Evolutionary conservation across 2,329 filamentous ascomycete genomes (phyloP).

Genomic region (Fusarium haematococcum): DNA sequence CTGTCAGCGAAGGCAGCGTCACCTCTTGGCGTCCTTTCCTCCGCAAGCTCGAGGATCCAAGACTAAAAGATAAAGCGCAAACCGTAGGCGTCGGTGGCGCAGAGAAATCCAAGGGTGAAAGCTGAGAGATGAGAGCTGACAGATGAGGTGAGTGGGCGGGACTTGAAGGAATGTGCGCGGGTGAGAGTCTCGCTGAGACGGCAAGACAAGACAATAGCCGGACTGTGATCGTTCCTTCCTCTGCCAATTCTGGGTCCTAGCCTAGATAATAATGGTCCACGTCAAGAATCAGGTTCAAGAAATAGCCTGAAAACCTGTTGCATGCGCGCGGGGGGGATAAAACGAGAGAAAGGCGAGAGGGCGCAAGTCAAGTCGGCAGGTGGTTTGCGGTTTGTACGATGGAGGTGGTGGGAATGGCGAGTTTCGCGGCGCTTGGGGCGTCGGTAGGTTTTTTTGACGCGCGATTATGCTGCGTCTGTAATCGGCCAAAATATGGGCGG

Average conservation of each 20-base stretch:
- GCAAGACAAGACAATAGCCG: conserved; percentile 37
- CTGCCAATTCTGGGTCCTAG: conserved; percentile 4
- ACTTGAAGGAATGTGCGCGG: conserved; percentile 23
- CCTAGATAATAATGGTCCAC: conserved; percentile 4
- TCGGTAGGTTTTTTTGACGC: conserved; percentile 46
- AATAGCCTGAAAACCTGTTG: conserved; percentile 25
- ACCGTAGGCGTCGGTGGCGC: conserved; percentile 8
- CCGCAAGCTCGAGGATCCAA: conserved; percentile 11
- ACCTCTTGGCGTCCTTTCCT: conserved; percentile 3
- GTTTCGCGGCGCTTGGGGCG: conserved; percentile 46
- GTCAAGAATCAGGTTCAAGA: conserved; percentile 17
- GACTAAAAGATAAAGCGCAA: neutral
- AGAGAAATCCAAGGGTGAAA: neutral
- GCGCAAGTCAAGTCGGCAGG: conserved; percentile 10
- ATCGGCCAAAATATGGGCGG: conserved; percentile 37
- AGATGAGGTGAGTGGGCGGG: conserved; percentile 12
- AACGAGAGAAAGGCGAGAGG: conserved; percentile 3
- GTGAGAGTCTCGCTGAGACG: conserved; percentile 14
- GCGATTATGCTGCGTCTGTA: conserved; percentile 49
- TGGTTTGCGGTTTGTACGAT: conserved; percentile 9
- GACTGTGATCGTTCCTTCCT: conserved; percentile 35
- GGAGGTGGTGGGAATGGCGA: conserved; percentile 28
- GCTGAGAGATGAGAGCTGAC: conserved; percentile 9
- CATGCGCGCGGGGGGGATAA: conserved; percentile 18
- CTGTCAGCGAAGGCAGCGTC: conserved; percentile 11